Evolutionary conservation across 2,329 filamentous ascomycete species (phyloP), one percentile per base, ranked within the genome.

Genomic region (Podosphaera aphanis): DNA sequence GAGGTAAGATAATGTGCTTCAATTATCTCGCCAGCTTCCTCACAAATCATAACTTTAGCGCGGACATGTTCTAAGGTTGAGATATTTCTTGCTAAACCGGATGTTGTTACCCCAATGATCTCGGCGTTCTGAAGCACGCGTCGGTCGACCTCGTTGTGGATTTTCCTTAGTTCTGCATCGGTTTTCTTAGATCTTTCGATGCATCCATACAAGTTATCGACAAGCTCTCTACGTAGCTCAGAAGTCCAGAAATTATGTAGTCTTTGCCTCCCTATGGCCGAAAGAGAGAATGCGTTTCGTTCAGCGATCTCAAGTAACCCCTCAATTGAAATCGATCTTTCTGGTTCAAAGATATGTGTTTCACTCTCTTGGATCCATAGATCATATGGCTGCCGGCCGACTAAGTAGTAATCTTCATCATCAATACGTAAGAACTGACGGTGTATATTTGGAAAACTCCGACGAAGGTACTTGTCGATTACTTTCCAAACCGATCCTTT

Each of bases 31-130:
- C 62, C 64, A 0, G 64, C 64, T 48, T 66, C 64, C 52, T 66
- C 63, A 37, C 59, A 63, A 0, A 66, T 47, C 5, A 66, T 47
- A 5, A 54, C 44, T 38, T 54, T 53, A 29, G 47, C 46, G 6
- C 38, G 37, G 0, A 55, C 31, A 29, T 49, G 49, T 44, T 48
- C 43, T 11, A 56, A 49, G 15, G 46, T 41, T 2, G 62, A 55
- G 2, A 73, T 60, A 8, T 63, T 62, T 19, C 58, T 56, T 3
- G 71, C 70, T 0, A 74, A 53, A 0, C 69, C 70, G 1, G 63
- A 64, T 0, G 70, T 73, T 0, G 69, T 74, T 3, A 72, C 53
- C 0, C 71, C 70, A 37, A 74, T 67, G 5, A 73, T 60, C 44
- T 70, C 44, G 1, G 51, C 51, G 10, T 20, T 47, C 45, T 50